These are phyloP conservation scores for Ballota nigra DNA, from an alignment of 257 asterid genomes.

Conservation along the genomic window DNA sequence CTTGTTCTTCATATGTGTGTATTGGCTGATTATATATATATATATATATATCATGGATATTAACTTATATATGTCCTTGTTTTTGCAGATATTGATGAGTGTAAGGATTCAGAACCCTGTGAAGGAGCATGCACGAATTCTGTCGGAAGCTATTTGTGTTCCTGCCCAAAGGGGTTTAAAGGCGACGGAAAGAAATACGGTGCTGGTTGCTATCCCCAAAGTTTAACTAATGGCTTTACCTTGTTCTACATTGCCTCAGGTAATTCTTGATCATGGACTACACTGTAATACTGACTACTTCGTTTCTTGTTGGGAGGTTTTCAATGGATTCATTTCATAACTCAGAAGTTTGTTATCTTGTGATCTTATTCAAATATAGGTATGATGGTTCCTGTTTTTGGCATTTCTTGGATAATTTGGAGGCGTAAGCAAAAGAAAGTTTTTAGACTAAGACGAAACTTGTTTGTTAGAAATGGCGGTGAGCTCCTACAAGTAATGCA, in stretches of 20 bases:
- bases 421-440: constrained; percentile 23
- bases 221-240: background rate
- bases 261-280: background rate
- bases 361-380: constrained; percentile 15
- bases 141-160: constrained; percentile 17
- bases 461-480: constrained; percentile 30
- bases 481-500: constrained; percentile 10
- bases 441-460: constrained; percentile 10
- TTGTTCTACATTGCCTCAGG: background rate
- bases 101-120: constrained; percentile 1
- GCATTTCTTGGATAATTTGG: constrained; percentile 28
- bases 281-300: background rate
- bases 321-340: background rate
- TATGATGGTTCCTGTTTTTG: constrained; percentile 21
- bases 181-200: constrained; percentile 27
- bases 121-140: constrained; percentile 15
- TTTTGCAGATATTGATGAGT: constrained; percentile 32
- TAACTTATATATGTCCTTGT: background rate
- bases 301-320: background rate
- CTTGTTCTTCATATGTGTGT: background rate
- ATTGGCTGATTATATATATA: background rate
- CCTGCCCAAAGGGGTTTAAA: background rate
- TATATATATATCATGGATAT: background rate
- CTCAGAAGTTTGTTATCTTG: background rate
- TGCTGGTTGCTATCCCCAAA: constrained; percentile 9